Evolutionary conservation across 345 rosid species (phyloP).

Genomic region (thale cress (Arabidopsis thaliana)): TAIR10.1 NC_003071.7:14480001-14480500

Average conservation of each 20-base stretch:
- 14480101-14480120: no score
- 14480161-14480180: not conserved
- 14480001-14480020: conserved; percentile 25
- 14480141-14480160: no score
- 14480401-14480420: conserved; percentile 5
- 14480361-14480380: not conserved
- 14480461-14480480: not conserved
- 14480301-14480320: conserved; percentile 1
- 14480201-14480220: not conserved
- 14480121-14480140: no score
- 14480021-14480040: conserved; percentile 26
- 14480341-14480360: conserved; percentile 2
- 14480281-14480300: conserved; percentile 8
- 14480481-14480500: not conserved
- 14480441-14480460: conserved; percentile 1
- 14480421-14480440: not conserved
- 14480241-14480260: not conserved
- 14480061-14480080: not conserved
- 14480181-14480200: not conserved
- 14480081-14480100: not conserved
- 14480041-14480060: conserved; percentile 27
- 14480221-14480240: not conserved
- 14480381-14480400: not conserved
- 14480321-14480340: conserved; percentile 6
- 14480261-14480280: conserved; percentile 18